Base-by-base conservation (phyloP, 345 rosid genomes). In the Psidium guajava region DNA sequence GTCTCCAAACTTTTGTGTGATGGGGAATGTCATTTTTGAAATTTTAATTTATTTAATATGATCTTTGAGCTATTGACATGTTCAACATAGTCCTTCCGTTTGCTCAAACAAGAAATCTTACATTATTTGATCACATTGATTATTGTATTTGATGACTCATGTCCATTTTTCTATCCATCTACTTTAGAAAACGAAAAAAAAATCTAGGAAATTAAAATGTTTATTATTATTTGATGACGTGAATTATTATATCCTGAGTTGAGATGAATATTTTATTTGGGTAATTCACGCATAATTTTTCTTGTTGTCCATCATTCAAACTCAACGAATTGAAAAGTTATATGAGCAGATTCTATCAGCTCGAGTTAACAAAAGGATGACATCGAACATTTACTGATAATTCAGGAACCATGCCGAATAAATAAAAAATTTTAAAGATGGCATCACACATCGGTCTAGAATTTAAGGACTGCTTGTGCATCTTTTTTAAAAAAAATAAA, bases 371-470 rank as follows among this genome's bases (percentile, higher is more conserved):
- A 15, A 10, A 69, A 32, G 44, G 25, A 69, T 4, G 6, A 0
- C 21, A 69, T 18, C 4, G 1, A 9, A 28, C 22, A 64, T 64
- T 64, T 7, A 1, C 1, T 4, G 18, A 16, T 32, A 28, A 0
- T 64, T 20, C 2, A 64, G 3, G 1, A 21, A 69, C 2, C 22
- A 4, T 0, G 0, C 20, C 24, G 21, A 32, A 69, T 32, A 32
- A 5, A 32, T 32, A 4, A 32, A 69, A 36, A 69, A 28, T 0
- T 7, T 61, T 10, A 61, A 14, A 3, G 8, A 15, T 1, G 3
- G 7, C 20, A 28, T 3, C 8, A 0, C 1, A 15, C 0, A 0
- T 28, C 7, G 18, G 11, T 28, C 2, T 4, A 28, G 8, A 16
- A 8, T 64, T 28, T 14, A 28, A 28, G 42, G 10, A 15, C 3